A percentile compares a stretch with the other conserved stretches of the same genome.
phyloP scores from a whole-genome alignment of 75 land plant species.

The Selaginella moellendorffii region DNA sequence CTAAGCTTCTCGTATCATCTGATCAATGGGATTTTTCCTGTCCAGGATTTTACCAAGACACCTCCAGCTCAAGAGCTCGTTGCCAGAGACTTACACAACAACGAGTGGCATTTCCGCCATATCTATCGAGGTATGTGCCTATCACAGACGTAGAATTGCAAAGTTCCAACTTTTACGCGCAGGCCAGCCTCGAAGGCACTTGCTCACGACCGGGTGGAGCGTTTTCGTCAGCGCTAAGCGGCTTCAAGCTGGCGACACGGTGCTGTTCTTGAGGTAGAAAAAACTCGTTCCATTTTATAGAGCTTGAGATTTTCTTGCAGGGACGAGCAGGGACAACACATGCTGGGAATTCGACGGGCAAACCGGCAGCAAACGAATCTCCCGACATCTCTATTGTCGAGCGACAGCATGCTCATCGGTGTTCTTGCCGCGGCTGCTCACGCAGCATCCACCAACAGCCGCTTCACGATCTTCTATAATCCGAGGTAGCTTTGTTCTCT shows the following conservation, averaged over 20 bases:
- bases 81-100: constrained; percentile 75
- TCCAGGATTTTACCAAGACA: constrained; percentile 61
- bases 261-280: not conserved
- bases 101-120: constrained; percentile 79
- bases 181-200: constrained; percentile 7
- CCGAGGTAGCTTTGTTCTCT: not conserved
- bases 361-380: constrained; percentile 3
- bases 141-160: too few species aligned
- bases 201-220: constrained; percentile 4
- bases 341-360: constrained; percentile 5
- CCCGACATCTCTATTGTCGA: constrained; percentile 2
- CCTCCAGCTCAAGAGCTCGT: constrained; percentile 84
- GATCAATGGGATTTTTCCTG: not conserved
- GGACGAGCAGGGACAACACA: not conserved
- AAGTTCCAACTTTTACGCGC: not conserved
- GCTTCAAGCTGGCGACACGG: constrained; percentile 9
- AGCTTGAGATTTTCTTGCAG: too few species aligned
- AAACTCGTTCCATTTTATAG: too few species aligned
- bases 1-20: not conserved
- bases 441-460: constrained; percentile 3
- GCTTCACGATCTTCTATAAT: constrained; percentile 5
- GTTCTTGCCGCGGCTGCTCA: constrained; percentile 11
- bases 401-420: constrained; percentile 4
- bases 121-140: constrained; percentile 65
- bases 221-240: constrained; percentile 8